Base-by-base conservation (phyloP, 164 flowering plant species). In the Akebia trifoliata region DNA sequence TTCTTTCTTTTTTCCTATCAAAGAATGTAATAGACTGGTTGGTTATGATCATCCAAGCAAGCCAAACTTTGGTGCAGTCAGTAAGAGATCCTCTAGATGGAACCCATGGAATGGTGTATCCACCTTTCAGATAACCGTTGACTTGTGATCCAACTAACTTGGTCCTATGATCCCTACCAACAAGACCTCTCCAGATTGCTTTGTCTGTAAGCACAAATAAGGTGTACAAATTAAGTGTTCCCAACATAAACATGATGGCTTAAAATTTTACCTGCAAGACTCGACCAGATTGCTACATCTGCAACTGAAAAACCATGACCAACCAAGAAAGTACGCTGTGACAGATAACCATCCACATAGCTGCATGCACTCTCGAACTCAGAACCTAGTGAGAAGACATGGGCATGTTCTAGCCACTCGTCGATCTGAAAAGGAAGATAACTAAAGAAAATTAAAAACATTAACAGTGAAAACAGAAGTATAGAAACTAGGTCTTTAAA, bases 341-440 rank as follows among this genome's bases (percentile, higher is more conserved):
- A 69, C 26, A 93, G 54, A 73, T 80, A 80, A 11, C 44, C 73
- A 72, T 87, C 83, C 47, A 87, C 66, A 47, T 72, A 76, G 53
- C 22, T 53, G 70, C 91, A 87, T 11, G 86, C 97, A 72, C 50
- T 76, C 79, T 89, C 97, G 69, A 89, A 93, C 40, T 90, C 85
- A 28, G 95, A 75, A n/a, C 92, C 94, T 12, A 69, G 62, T 24
- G 84, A 72, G 60, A 89, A 68, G 10, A 75, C 53, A 12, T 79
- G 70, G 26, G 86, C 73, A 70, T 80, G 85, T 0, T 87, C 94
- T 34, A 93, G 54, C 92, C 84, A 85, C 64, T 85, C 72, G 68
- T 87, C 96, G 68, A 93, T 80, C 97, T 93, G 76, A 12, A 67
- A 43, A 50, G 4, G 4, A 37, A 30, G 32, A 47, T 11, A 1